Conservation (phyloP, 2,329 filamentous ascomycete species). For the Diaporthe sp. region DNA sequence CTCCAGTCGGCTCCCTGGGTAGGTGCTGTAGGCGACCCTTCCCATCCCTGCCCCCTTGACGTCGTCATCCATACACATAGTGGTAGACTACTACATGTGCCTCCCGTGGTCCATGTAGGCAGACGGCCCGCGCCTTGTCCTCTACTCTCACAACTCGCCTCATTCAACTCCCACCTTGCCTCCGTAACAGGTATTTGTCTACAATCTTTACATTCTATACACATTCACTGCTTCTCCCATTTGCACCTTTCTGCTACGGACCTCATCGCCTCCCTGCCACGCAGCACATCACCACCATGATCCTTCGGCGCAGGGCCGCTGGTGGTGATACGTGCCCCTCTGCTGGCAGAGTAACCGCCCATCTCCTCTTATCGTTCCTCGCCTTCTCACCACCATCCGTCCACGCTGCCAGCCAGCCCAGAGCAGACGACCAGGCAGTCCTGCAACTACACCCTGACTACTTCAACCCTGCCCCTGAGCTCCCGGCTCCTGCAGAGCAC, state of each 20-base stretch:
- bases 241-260: background rate
- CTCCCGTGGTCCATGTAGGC: conserved; percentile 3
- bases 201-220: background rate
- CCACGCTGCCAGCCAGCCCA: conserved; percentile 47
- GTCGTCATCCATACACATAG: conserved; percentile 27
- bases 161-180: background rate
- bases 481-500: conserved; percentile 66
- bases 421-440: conserved; percentile 56
- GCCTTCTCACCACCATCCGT: conserved; percentile 65
- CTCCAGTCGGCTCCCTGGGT: background rate
- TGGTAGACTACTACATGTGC: conserved; percentile 22
- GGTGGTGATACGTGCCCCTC: conserved; percentile 62
- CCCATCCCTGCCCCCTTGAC: conserved; percentile 22
- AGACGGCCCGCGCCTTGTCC: conserved; percentile 6
- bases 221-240: background rate
- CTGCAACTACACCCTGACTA: conserved; percentile 58
- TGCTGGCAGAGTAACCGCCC: conserved; percentile 73
- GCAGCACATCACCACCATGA: conserved; percentile 45
- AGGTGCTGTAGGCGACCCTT: background rate
- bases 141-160: background rate
- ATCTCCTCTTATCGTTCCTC: conserved; percentile 76
- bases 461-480: conserved; percentile 54
- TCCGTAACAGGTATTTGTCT: background rate
- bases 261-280: background rate
- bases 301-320: conserved; percentile 45